phyloP scores from a whole-genome alignment of 2,329 filamentous ascomycete genomes.

The Cladosporium sp. region DNA sequence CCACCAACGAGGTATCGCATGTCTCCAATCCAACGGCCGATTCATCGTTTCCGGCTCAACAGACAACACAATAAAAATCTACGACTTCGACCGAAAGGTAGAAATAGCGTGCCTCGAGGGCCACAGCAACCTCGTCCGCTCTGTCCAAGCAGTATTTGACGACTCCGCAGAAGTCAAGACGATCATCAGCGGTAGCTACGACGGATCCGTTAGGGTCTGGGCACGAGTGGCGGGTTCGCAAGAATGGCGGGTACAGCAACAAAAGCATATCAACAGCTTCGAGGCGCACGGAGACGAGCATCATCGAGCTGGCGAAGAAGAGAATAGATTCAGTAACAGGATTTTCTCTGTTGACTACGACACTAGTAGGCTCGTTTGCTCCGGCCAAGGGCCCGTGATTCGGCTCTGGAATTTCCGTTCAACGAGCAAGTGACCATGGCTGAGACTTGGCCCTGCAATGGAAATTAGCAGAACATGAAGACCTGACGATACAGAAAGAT shows the following conservation, averaged over 20 bases:
- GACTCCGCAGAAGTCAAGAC: background rate
- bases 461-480: too few relatives aligned
- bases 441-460: background rate
- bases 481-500: too few relatives aligned
- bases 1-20: conserved; percentile 3
- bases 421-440: background rate
- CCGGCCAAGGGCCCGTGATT: background rate
- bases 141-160: conserved; percentile 3
- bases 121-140: conserved; percentile 3
- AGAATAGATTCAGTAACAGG: background rate
- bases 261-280: background rate
- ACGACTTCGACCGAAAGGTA: background rate
- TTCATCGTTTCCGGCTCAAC: conserved; percentile 9
- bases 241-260: conserved; percentile 2
- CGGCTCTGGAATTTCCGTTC: background rate
- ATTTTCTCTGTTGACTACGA: background rate
- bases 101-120: conserved; percentile 12
- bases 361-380: background rate
- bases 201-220: conserved; percentile 3
- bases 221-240: background rate
- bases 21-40: conserved; percentile 2
- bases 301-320: conserved; percentile 6
- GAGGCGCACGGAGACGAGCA: background rate
- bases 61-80: conserved; percentile 2
- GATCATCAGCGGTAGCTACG: conserved; percentile 6